Evolutionary conservation across 2,329 filamentous ascomycete species (phyloP), one percentile per base, ranked within the genome.

Genomic region (Venturia effusa): DNA sequence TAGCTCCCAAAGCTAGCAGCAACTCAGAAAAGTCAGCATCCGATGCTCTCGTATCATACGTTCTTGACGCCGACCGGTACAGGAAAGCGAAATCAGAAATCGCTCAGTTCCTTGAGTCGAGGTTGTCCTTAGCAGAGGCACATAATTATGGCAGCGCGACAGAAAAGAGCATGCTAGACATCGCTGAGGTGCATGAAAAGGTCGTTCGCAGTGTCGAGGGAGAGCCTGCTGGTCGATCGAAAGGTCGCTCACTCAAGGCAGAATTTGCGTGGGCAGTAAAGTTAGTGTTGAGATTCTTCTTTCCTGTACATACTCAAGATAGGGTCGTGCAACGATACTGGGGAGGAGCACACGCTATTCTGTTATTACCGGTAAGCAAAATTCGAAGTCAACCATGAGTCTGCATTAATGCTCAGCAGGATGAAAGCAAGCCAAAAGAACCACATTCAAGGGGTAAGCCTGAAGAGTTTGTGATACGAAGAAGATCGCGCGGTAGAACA

Each of bases 261-360:
- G 51, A 57, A 19, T 57, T 57, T 22, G 51, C 51, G 22, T 57
- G 51, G 51, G 51, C 51, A 34, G 61, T 62, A 32, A 41, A 61
- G 30, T 61, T 57, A 2, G 48, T 66, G 15, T 64, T 67, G 45
- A 55, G 51, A 8, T 63, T 67, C 40, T 66, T 66, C 40, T 57
- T 65, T 22, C 65, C 65, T 17, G 41, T 64, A 4, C 30, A 34
- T 27, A 62, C 61, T 27, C 43, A 63, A 7, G 27, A 64, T 24
- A 17, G 10, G 4, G 40, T 65, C n/a, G 61, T 59, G 17, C 30
- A 57, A 19, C 59, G 62, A 62, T 67, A 63, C 41, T 67, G 65
- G 66, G 65, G 65, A 4, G 62, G 59, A 7, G 22, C 63, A 32
- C 30, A 62, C 10, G 59, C 30, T 27, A 55, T 65, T 17, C 30